Evolutionary conservation across 2,329 filamentous ascomycete genomes (phyloP).

Genomic region (Teratosphaeria nubilosa): DNA sequence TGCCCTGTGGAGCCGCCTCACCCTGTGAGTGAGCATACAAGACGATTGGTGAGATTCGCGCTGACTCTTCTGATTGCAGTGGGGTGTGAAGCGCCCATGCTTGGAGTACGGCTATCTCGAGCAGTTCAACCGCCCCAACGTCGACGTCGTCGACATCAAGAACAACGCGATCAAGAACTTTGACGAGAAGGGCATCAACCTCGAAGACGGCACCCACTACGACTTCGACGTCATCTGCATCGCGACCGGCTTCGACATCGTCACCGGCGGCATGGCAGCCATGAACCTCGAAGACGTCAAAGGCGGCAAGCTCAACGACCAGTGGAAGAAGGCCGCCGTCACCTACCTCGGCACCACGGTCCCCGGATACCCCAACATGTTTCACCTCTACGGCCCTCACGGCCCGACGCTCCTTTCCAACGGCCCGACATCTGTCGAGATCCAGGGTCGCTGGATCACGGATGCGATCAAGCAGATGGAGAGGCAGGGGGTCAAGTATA

Average conservation of each 20-base stretch:
- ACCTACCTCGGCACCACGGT: slow-evolving; percentile 36
- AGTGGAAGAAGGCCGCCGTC: slow-evolving; percentile 24
- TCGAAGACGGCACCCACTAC: slow-evolving; percentile 27
- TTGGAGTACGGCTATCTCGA: slow-evolving; percentile 38
- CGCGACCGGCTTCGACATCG: slow-evolving; percentile 37
- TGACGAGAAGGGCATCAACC: slow-evolving; percentile 34
- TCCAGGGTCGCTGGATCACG: slow-evolving; percentile 36
- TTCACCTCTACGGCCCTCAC: slow-evolving; percentile 31
- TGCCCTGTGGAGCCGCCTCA: slow-evolving; percentile 33
- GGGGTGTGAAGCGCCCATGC: slow-evolving; percentile 35
- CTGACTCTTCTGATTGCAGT: slow-evolving; percentile 7
- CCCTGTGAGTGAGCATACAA: slow-evolving; percentile 10
- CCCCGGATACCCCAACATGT: slow-evolving; percentile 26
- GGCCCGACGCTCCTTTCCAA: slow-evolving; percentile 36
- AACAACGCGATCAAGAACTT: slow-evolving; percentile 29
- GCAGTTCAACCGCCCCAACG: slow-evolving; percentile 29
- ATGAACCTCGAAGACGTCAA: slow-evolving; percentile 25
- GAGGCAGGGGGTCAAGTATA: slow-evolving; percentile 18
- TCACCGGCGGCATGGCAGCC: slow-evolving; percentile 21
- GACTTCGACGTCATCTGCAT: slow-evolving; percentile 36
- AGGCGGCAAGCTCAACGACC: slow-evolving; percentile 23
- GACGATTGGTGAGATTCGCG: not conserved
- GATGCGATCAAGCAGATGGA: slow-evolving; percentile 27
- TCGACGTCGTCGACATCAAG: slow-evolving; percentile 34
- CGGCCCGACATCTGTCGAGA: slow-evolving; percentile 35